Conservation (phyloP, 441 rosid species). For the Erysimum cheiri region DNA sequence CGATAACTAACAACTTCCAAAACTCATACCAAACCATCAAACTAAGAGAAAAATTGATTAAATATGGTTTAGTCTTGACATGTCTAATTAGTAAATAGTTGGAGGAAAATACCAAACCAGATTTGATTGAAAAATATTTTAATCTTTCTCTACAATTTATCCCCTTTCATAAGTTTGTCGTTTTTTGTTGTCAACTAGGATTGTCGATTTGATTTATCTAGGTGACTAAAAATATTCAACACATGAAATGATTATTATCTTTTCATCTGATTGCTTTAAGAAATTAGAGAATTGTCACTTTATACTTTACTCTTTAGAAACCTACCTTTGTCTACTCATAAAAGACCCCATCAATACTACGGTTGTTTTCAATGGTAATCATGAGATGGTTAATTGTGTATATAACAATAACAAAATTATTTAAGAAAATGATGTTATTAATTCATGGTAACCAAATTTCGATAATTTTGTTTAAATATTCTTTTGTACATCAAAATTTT, state of each 20-base stretch:
- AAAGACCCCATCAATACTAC: slow-evolving; percentile 1
- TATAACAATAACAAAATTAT: neutral
- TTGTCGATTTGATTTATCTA: neutral
- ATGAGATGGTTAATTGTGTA: neutral
- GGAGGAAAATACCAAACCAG: neutral
- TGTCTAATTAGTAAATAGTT: neutral
- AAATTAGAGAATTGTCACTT: slow-evolving; percentile 16
- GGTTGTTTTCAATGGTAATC: neutral
- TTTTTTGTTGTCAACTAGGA: neutral
- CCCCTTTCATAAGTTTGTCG: slow-evolving; percentile 24
- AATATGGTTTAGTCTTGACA: neutral
- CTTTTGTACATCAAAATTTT: too few species aligned
- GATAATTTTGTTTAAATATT: too few species aligned
- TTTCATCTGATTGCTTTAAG: neutral
- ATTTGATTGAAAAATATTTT: neutral
- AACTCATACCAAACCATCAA: neutral
- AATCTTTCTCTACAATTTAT: slow-evolving; percentile 10
- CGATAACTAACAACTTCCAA: slow-evolving; percentile 11
- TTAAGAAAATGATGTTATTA: neutral
- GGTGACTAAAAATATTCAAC: slow-evolving; percentile 18
- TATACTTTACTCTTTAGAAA: neutral
- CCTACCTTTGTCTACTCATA: neutral
- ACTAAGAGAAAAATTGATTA: neutral
- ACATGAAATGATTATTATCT: slow-evolving; percentile 18
- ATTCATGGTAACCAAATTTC: too few species aligned